Conservation (phyloP, 495 filamentous ascomycete species). For the Podospora australis region DNA sequence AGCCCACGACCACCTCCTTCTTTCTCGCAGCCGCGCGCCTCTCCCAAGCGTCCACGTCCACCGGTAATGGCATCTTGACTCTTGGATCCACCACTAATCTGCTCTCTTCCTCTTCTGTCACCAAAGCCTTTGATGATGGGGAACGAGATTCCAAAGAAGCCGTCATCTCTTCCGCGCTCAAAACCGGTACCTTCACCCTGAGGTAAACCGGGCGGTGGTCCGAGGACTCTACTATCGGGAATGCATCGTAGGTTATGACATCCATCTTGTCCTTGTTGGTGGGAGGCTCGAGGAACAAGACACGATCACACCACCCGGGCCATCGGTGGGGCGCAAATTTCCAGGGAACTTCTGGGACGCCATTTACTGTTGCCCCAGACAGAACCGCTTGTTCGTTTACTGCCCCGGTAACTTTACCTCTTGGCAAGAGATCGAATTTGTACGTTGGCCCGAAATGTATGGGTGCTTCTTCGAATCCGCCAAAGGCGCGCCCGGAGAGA, state of each 20-base stretch:
- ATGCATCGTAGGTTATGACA: constrained; percentile 57
- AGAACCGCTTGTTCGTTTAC: constrained; percentile 16
- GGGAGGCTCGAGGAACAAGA: constrained; percentile 58
- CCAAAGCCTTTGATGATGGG: neutral
- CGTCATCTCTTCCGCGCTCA: constrained; percentile 25
- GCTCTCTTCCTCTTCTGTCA: constrained; percentile 2
- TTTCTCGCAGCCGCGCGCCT: constrained; percentile 31
- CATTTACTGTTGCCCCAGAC: neutral
- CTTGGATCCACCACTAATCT: constrained; percentile 27
- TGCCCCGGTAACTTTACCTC: constrained; percentile 8
- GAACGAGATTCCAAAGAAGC: constrained; percentile 12
- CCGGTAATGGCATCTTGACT: constrained; percentile 25
- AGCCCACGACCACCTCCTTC: constrained; percentile 39
- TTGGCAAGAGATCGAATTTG: constrained; percentile 56
- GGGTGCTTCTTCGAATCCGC: constrained; percentile 66
- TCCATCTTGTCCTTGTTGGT: constrained; percentile 31
- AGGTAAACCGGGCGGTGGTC: constrained; percentile 83
- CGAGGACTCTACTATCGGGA: constrained; percentile 68
- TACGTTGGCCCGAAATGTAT: constrained; percentile 89
- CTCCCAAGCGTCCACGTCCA: constrained; percentile 42
- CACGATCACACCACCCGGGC: constrained; percentile 92
- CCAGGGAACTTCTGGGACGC: constrained; percentile 50
- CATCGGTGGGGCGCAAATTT: constrained; percentile 71
- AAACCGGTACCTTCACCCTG: constrained; percentile 51
- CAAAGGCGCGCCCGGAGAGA: constrained; percentile 56